Conservation (phyloP, 176 grass and related monocot species). For the Juncus inflexus region DNA sequence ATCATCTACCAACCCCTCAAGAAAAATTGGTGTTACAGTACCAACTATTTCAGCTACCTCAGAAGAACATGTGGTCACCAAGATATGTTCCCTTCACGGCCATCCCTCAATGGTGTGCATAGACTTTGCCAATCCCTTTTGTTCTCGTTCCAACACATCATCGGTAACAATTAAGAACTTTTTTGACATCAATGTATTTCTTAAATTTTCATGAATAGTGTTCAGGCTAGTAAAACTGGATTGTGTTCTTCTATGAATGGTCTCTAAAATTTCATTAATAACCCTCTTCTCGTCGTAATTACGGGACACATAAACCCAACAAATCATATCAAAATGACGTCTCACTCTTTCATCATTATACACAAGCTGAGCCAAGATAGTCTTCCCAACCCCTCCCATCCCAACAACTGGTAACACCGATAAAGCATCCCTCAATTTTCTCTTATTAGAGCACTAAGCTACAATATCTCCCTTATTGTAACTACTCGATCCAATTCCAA, state of each 20-base stretch:
- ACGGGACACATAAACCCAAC: conserved; percentile 39
- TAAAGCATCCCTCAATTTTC: conserved; percentile 10
- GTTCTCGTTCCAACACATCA: conserved; percentile 46
- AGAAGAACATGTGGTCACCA: conserved; percentile 37
- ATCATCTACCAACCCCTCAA: conserved; percentile 21
- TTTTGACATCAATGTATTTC: no score
- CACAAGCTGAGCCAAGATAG: conserved; percentile 38
- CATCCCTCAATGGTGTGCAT: conserved; percentile 18
- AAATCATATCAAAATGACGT: conserved; percentile 22
- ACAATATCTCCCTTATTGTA: neutral
- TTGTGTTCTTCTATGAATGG: neutral
- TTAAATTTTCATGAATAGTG: conserved; percentile 24
- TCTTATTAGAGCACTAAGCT: neutral
- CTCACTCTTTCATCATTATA: conserved; percentile 24
- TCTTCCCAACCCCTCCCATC: no score
- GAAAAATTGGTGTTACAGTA: conserved; percentile 20
- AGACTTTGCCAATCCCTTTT: conserved; percentile 26
- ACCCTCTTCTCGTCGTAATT: conserved; percentile 32
- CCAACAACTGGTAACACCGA: conserved; percentile 40
- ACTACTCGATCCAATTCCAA: neutral
- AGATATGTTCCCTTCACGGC: conserved; percentile 44
- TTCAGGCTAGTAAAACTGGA: conserved; percentile 4
- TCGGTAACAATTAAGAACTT: no score
- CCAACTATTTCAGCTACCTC: conserved; percentile 34
- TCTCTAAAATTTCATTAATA: conserved; percentile 39